Evolutionary conservation across 2,329 filamentous ascomycete genomes (phyloP).

Genomic region (Beauveria varroae): DNA sequence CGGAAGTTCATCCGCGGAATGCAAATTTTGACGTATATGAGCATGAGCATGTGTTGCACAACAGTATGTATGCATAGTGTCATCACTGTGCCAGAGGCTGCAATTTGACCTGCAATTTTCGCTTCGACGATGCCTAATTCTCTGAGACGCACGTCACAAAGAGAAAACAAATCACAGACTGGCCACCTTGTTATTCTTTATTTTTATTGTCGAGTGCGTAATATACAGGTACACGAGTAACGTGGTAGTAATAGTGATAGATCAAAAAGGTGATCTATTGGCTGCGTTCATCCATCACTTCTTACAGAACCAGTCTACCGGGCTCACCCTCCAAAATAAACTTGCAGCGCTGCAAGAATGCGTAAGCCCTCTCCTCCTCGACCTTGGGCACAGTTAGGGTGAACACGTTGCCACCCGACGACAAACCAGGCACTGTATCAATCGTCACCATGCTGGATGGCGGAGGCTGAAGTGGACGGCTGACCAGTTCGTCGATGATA

Average conservation of each 20-base stretch:
- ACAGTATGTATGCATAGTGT: neutral
- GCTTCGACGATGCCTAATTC: neutral
- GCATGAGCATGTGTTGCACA: neutral
- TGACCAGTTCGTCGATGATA: conserved; percentile 74
- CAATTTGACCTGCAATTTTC: neutral
- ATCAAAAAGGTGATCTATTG: conserved; percentile 13
- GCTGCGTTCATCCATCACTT: neutral
- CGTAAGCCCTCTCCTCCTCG: conserved; percentile 73
- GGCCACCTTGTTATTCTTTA: neutral
- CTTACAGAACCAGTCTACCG: conserved; percentile 59
- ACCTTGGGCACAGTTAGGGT: conserved; percentile 69
- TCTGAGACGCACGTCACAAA: neutral
- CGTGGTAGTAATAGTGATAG: conserved; percentile 19
- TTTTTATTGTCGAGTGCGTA: conserved; percentile 1
- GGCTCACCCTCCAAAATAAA: conserved; percentile 73
- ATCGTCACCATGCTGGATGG: conserved; percentile 22
- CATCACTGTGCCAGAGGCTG: neutral
- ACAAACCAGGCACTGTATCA: conserved; percentile 37
- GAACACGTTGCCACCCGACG: conserved; percentile 65
- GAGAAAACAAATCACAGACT: neutral
- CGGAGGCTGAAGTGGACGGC: conserved; percentile 21
- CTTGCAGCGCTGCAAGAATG: conserved; percentile 85
- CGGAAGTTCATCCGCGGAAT: neutral
- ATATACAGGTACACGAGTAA: conserved; percentile 5
- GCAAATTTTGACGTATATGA: neutral